Evolutionary conservation across 2,329 filamentous ascomycete genomes (phyloP).

Genomic region (Aspergillus ochraceus): DNA sequence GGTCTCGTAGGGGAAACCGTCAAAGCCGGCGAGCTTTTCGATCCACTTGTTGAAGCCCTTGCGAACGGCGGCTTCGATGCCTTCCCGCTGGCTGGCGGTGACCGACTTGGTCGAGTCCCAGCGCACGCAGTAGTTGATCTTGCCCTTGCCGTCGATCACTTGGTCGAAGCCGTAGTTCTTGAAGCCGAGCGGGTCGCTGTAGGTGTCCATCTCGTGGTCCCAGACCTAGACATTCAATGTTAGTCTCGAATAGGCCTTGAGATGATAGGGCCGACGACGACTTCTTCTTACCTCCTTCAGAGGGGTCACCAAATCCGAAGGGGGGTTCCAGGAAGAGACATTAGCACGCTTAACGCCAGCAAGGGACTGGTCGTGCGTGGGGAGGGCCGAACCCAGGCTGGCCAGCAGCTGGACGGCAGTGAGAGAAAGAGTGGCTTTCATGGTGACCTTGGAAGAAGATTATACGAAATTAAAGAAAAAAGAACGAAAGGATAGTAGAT

Average conservation of each 20-base stretch:
- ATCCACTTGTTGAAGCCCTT: slow-evolving; percentile 18
- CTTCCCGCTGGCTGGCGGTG: slow-evolving; percentile 5
- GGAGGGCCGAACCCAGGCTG: slow-evolving; percentile 14
- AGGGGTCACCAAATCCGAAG: slow-evolving; percentile 12
- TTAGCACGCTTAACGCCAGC: slow-evolving; percentile 9
- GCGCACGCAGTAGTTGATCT: slow-evolving; percentile 21
- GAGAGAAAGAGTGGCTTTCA: slow-evolving; percentile 15
- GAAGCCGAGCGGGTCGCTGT: slow-evolving; percentile 15
- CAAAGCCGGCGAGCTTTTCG: slow-evolving; percentile 12
- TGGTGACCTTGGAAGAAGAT: background rate
- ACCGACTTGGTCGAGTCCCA: slow-evolving; percentile 15
- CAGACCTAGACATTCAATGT: slow-evolving; percentile 12
- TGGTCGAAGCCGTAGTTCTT: slow-evolving; percentile 19
- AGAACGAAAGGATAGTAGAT: background rate
- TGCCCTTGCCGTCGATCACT: slow-evolving; percentile 11
- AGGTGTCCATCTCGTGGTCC: slow-evolving; percentile 15
- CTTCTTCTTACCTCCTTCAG: slow-evolving; percentile 11
- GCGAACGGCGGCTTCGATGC: slow-evolving; percentile 11
- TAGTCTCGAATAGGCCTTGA: background rate
- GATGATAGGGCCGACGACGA: background rate
- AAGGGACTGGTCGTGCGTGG: slow-evolving; percentile 5
- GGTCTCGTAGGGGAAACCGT: slow-evolving; percentile 14
- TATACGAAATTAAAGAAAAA: background rate
- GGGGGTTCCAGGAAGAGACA: slow-evolving; percentile 12
- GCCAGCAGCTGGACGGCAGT: slow-evolving; percentile 18